Base-by-base conservation (phyloP, 75 land plant species). In the Isoetes taiwanensis region DNA sequence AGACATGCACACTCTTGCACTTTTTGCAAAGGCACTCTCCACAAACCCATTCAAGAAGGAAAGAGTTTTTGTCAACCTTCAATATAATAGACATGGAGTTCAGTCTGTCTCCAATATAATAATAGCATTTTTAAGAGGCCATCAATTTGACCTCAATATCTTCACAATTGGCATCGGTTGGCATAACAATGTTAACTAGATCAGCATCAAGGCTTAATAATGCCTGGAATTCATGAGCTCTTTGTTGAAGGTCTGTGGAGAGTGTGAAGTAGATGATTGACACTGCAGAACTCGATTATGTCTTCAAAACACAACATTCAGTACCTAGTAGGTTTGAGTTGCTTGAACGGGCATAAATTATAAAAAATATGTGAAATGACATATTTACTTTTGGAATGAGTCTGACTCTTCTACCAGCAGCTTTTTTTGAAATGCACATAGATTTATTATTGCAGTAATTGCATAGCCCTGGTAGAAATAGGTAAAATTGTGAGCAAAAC, bases 231-330 rank as follows among this genome's bases (percentile, higher is more conserved):
- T 91, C 94, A 73, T 91, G 86, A 29, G 91, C 87, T 41, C 94
- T 81, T 54, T 91, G 97, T 68, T 91, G 94, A 54, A 91, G 62
- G 67, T 91, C 94, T 14, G 97, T 91, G 40, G 88, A n/a, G n/a
- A 91, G 67, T 91, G 88, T 2, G 97, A 86, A 43, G 94, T 80
- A 28, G 66, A 70, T 29, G 97, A 61, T 50, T 73, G 79, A 56
- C 88, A 91, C 95, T 91, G 79, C 58, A 43, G 43, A 2, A 19
- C 26, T 14, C 34, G 29, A 26, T n/a, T n/a, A n/a, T n/a, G n/a
- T n/a, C n/a, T n/a, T n/a, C n/a, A n/a, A n/a, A n/a, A n/a, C n/a
- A n/a, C n/a, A n/a, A n/a, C n/a, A n/a, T n/a, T n/a, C n/a, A n/a
- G n/a, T n/a, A n/a, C n/a, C n/a, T n/a, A n/a, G n/a, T n/a, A n/a